Percentiles rank a stretch among this genome's conserved stretches.
These are phyloP conservation scores for Rhizopus sp. DNA, from an alignment of 371 early-diverging fungal genomes.

Conservation along the genomic window DNA sequence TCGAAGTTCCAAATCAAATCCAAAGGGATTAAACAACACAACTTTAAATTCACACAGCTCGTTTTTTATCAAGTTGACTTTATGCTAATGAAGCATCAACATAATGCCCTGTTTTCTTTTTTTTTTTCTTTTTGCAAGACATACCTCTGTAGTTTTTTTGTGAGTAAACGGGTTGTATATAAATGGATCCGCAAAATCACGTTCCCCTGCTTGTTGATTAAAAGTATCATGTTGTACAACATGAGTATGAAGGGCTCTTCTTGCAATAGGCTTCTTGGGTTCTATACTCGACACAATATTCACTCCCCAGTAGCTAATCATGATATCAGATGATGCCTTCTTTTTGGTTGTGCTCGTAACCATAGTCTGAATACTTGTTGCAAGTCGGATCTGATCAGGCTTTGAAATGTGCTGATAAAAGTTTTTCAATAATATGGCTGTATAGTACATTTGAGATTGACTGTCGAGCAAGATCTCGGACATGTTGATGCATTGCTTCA, in stretches of 20 bases:
- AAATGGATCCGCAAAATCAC: slow-evolving; percentile 56
- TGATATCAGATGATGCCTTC: slow-evolving; percentile 5
- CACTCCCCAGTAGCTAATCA: slow-evolving; percentile 53
- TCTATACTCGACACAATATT: slow-evolving; percentile 48
- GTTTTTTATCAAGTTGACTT: slow-evolving; percentile 51
- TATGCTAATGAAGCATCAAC: slow-evolving; percentile 18
- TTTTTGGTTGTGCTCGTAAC: slow-evolving; percentile 13
- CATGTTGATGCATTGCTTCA: slow-evolving; percentile 77
- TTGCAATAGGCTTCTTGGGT: slow-evolving; percentile 38
- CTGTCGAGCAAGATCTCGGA: slow-evolving; percentile 72
- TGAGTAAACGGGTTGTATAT: slow-evolving; percentile 77
- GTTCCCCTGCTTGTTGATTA: background rate
- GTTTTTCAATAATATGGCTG: slow-evolving; percentile 65
- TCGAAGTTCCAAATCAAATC: slow-evolving; percentile 78
- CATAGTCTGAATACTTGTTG: slow-evolving; percentile 60
- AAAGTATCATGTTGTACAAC: slow-evolving; percentile 14
- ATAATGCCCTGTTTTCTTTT: background rate
- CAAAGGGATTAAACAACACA: slow-evolving; percentile 74
- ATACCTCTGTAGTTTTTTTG: slow-evolving; percentile 47
- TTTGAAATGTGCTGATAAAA: slow-evolving; percentile 62
- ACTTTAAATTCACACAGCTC: slow-evolving; percentile 75
- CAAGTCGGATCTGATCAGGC: slow-evolving; percentile 71
- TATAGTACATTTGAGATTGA: slow-evolving; percentile 62
- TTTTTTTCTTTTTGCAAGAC: no score
- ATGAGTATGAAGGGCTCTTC: slow-evolving; percentile 36